A percentile compares a stretch with the other conserved stretches of the same genome.
These are phyloP conservation scores for Pontederia paniculata DNA, from an alignment of 176 grass and related monocot species.

Conservation along the genomic window DNA sequence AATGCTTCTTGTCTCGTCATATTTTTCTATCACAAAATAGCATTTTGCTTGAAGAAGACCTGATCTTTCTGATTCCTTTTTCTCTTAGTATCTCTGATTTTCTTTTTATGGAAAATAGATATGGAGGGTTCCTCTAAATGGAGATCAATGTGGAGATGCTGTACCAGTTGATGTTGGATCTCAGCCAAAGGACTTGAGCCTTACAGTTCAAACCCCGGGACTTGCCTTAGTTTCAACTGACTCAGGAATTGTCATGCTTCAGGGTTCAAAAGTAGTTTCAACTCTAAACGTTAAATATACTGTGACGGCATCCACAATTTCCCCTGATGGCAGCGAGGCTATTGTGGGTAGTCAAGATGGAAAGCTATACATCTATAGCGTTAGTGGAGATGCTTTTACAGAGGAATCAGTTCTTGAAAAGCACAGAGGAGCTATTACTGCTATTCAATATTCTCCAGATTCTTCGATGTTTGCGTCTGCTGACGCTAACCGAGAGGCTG, in stretches of 20 bases:
- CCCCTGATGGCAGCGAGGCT: slow-evolving; percentile 76
- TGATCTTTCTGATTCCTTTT: slow-evolving; percentile 1
- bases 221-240: slow-evolving; percentile 67
- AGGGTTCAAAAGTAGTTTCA: slow-evolving; percentile 57
- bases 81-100: neutral
- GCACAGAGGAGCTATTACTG: slow-evolving; percentile 84
- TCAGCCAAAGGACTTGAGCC: slow-evolving; percentile 74
- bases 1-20: too few species aligned
- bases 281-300: slow-evolving; percentile 55
- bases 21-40: too few species aligned
- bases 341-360: slow-evolving; percentile 84
- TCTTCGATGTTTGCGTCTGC: slow-evolving; percentile 93
- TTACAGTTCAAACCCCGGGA: slow-evolving; percentile 54
- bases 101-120: slow-evolving; percentile 38
- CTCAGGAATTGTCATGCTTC: slow-evolving; percentile 53
- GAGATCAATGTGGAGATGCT: slow-evolving; percentile 65
- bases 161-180: slow-evolving; percentile 72
- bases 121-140: slow-evolving; percentile 70
- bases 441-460: slow-evolving; percentile 77
- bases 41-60: neutral
- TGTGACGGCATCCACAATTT: slow-evolving; percentile 62
- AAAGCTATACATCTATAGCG: slow-evolving; percentile 67
- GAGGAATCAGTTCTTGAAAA: slow-evolving; percentile 86
- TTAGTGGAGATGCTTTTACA: slow-evolving; percentile 47
- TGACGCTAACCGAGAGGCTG: slow-evolving; percentile 90